Evolutionary conservation across 164 flowering plant genomes (phyloP).

Genomic region (Vitis vinifera): DNA sequence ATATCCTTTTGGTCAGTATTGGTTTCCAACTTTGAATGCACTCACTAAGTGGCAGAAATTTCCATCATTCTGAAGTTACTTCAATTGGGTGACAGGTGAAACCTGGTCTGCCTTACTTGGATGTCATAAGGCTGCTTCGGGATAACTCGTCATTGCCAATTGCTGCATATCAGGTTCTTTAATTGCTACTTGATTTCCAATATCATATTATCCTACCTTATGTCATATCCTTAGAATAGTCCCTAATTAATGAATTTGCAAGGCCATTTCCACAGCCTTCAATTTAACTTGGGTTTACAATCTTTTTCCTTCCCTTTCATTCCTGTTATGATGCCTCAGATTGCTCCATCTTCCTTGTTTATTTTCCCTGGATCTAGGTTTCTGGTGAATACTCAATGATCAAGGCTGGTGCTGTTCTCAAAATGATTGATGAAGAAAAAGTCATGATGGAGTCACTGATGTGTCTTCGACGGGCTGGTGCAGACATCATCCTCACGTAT

Average conservation of each 20-base stretch:
- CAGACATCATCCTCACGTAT: slow-evolving; percentile 88
- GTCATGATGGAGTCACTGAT: slow-evolving; percentile 95
- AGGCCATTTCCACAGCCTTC: too few species aligned
- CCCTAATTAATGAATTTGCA: too few species aligned
- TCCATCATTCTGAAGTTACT: slow-evolving; percentile 4
- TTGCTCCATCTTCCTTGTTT: background rate
- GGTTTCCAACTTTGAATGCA: background rate
- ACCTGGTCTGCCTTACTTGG: slow-evolving; percentile 94
- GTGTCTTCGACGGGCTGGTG: slow-evolving; percentile 95
- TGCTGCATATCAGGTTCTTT: slow-evolving; percentile 93
- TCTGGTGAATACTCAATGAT: slow-evolving; percentile 98
- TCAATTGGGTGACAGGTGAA: slow-evolving; percentile 59
- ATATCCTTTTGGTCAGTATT: slow-evolving; percentile 76
- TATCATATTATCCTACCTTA: background rate
- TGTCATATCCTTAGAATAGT: too few species aligned
- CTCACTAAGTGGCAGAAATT: background rate
- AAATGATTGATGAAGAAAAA: slow-evolving; percentile 91
- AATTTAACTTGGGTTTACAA: too few species aligned
- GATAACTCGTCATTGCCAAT: slow-evolving; percentile 82
- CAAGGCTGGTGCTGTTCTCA: slow-evolving; percentile 82
- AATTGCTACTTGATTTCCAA: background rate
- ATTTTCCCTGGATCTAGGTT: slow-evolving; percentile 44
- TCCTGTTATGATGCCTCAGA: background rate
- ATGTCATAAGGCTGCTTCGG: slow-evolving; percentile 80
- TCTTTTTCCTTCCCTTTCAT: too few species aligned